Percentiles rank a stretch among this genome's conserved stretches.
Evolutionary conservation across 2,329 filamentous ascomycete genomes (phyloP).

Genomic region (Botryotinia calthae): DNA sequence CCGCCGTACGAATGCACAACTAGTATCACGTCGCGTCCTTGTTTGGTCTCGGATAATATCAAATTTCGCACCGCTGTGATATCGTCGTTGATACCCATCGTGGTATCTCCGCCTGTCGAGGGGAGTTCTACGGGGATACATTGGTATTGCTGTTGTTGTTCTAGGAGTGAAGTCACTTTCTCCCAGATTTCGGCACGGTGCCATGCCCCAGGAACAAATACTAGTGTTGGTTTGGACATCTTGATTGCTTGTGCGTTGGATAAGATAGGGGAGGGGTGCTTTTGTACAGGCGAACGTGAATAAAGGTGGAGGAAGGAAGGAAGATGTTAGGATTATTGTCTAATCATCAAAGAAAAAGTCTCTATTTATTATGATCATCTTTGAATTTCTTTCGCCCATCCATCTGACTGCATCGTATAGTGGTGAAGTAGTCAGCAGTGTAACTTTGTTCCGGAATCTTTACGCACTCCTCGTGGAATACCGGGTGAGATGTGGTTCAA

Average conservation of each 20-base stretch:
- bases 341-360: no score
- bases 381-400: background rate
- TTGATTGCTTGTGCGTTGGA: background rate
- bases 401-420: background rate
- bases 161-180: conserved; percentile 38
- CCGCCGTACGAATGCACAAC: conserved; percentile 48
- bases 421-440: background rate
- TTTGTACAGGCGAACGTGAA: background rate
- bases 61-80: conserved; percentile 40
- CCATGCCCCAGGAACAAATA: conserved; percentile 51
- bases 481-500: background rate
- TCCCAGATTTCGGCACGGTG: conserved; percentile 43
- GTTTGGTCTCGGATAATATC: conserved; percentile 38
- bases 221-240: conserved; percentile 40
- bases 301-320: no score
- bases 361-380: background rate
- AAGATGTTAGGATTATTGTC: background rate
- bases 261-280: background rate
- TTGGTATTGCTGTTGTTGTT: conserved; percentile 34
- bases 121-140: conserved; percentile 40
- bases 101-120: conserved; percentile 36
- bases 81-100: conserved; percentile 41
- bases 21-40: conserved; percentile 43
- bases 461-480: conserved; percentile 3
- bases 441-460: background rate